phyloP scores from a whole-genome alignment of 192 early-diverging fungal species.

The Entomortierella parvispora region DNA sequence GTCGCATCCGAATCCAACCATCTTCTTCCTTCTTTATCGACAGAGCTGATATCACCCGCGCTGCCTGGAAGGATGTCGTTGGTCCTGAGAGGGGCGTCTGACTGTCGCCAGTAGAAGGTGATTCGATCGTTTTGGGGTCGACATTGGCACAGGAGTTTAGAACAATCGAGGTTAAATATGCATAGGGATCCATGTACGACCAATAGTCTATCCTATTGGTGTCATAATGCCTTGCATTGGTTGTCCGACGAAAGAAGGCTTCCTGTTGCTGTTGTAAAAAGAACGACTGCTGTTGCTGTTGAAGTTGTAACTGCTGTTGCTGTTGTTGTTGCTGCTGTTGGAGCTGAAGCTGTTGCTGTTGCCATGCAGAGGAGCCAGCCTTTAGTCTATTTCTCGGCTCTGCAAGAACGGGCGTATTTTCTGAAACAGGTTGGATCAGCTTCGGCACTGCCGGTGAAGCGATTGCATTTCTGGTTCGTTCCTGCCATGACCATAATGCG shows the following conservation, averaged over 20 bases:
- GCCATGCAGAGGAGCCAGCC: conserved; percentile 43
- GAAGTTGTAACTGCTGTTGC: conserved; percentile 39
- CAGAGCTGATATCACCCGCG: not conserved
- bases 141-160: conserved; percentile 45
- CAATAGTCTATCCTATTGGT: conserved; percentile 48
- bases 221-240: conserved; percentile 13
- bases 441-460: conserved; percentile 41
- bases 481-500: conserved; percentile 48
- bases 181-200: conserved; percentile 39
- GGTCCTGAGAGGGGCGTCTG: conserved; percentile 12
- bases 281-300: conserved; percentile 27
- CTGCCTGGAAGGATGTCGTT: not conserved
- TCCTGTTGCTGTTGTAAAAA: conserved; percentile 47
- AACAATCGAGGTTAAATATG: conserved; percentile 45
- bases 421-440: conserved; percentile 34
- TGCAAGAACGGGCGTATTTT: conserved; percentile 32
- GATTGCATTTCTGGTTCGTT: conserved; percentile 46
- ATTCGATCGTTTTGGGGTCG: conserved; percentile 30
- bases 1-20: conserved; percentile 40
- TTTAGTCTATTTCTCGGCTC: conserved; percentile 43
- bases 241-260: conserved; percentile 11
- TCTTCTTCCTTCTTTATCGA: conserved; percentile 8
- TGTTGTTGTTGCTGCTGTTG: conserved; percentile 37
- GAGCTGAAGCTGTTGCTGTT: conserved; percentile 29
- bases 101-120: conserved; percentile 35